These are phyloP conservation scores for Aspergillus sergii DNA, from an alignment of 2,329 filamentous ascomycete species.

Conservation along the genomic window DNA sequence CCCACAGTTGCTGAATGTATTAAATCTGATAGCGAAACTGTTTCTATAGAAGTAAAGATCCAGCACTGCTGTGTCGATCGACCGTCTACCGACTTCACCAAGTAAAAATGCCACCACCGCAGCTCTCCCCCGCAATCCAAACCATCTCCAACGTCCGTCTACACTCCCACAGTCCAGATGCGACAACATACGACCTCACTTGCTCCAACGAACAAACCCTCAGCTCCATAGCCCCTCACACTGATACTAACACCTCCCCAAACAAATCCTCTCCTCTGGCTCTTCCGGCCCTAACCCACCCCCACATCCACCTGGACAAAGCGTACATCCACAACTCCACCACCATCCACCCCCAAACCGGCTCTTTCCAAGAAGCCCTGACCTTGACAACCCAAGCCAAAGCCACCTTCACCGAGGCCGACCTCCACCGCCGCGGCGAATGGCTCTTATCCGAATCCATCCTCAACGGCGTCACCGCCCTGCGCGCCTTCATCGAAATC, in stretches of 20 bases:
- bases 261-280: slow-evolving; percentile 26
- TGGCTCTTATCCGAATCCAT: slow-evolving; percentile 69
- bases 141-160: slow-evolving; percentile 34
- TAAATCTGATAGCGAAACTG: no score
- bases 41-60: no score
- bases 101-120: not conserved
- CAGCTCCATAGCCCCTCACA: not conserved
- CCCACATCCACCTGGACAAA: slow-evolving; percentile 71
- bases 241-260: not conserved
- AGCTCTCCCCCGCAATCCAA: slow-evolving; percentile 32
- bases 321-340: slow-evolving; percentile 45
- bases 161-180: slow-evolving; percentile 5
- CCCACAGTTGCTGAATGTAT: no score
- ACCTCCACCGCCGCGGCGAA: slow-evolving; percentile 66
- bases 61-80: no score
- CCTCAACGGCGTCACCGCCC: slow-evolving; percentile 65
- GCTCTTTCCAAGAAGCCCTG: slow-evolving; percentile 69
- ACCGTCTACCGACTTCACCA: no score
- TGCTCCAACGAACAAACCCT: slow-evolving; percentile 15
- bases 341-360: slow-evolving; percentile 60
- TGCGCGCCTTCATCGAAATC: slow-evolving; percentile 72
- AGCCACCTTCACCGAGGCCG: slow-evolving; percentile 60
- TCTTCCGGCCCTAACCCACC: slow-evolving; percentile 66
- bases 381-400: slow-evolving; percentile 63
- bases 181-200: slow-evolving; percentile 37